A percentile compares a stretch with the other conserved stretches of the same genome.
These are phyloP conservation scores for Lablab purpureus DNA, from an alignment of 306 rosid species.

Conservation along the genomic window DNA sequence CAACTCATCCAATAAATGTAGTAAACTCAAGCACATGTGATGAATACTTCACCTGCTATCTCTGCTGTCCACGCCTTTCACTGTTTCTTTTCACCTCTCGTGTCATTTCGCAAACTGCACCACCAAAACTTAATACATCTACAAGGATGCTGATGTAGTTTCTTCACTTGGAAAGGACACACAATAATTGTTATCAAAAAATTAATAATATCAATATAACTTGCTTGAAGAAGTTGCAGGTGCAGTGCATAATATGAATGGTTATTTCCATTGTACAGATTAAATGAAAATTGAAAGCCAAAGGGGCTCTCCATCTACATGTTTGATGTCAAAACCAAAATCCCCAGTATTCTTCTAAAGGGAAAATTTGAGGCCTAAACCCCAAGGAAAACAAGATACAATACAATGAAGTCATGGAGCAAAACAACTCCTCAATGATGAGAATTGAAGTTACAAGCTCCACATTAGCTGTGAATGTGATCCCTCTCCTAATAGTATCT, in stretches of 20 bases:
- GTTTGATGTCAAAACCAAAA: conserved; percentile 46
- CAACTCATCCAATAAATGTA: conserved; percentile 9
- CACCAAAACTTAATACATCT: not conserved
- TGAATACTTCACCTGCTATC: conserved; percentile 1
- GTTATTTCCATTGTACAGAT: conserved; percentile 49
- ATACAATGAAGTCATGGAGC: conserved; percentile 9
- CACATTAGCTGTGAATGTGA: conserved; percentile 1
- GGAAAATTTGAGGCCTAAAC: conserved; percentile 46
- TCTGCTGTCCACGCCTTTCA: conserved; percentile 7
- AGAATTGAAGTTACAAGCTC: conserved; percentile 53
- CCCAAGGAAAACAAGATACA: conserved; percentile 43
- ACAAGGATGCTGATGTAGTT: not conserved
- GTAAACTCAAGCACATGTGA: conserved; percentile 9
- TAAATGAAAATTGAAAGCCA: conserved; percentile 36
- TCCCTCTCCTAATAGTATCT: conserved; percentile 1
- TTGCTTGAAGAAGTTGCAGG: not conserved
- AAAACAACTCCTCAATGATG: conserved; percentile 41
- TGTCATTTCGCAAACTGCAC: not conserved
- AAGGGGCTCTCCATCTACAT: conserved; percentile 38
- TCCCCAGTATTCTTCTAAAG: conserved; percentile 31
- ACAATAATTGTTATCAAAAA: not conserved
- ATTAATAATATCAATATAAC: conserved; percentile 4
- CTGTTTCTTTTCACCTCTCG: not conserved
- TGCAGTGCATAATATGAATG: conserved; percentile 15
- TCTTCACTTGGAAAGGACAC: not conserved